Percentiles rank a stretch among this genome's conserved stretches.
phyloP scores from a whole-genome alignment of 371 early-diverging fungal genomes.

The Mortierella sp. region DNA sequence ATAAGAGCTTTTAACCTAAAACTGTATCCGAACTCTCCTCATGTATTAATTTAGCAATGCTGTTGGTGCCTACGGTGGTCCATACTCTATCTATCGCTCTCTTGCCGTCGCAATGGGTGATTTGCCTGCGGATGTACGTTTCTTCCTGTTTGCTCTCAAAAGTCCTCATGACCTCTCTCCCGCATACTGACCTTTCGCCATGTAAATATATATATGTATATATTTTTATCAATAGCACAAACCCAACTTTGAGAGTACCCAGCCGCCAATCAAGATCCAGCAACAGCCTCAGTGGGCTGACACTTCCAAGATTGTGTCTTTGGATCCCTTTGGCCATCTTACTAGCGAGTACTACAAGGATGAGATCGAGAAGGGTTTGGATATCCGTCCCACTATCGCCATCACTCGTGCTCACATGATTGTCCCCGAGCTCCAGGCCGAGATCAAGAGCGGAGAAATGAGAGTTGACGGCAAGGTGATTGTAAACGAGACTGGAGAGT shows the following conservation, averaged over 20 bases:
- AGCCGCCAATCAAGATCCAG: slow-evolving; percentile 87
- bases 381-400: slow-evolving; percentile 95
- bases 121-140: slow-evolving; percentile 70
- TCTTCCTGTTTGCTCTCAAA: background rate
- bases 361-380: slow-evolving; percentile 80
- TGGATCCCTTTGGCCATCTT: slow-evolving; percentile 95
- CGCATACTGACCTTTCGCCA: background rate
- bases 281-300: slow-evolving; percentile 91
- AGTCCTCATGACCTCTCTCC: background rate
- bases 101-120: slow-evolving; percentile 95
- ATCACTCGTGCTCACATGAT: slow-evolving; percentile 96
- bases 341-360: slow-evolving; percentile 72
- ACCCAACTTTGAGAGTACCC: slow-evolving; percentile 91
- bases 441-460: slow-evolving; percentile 74
- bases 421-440: slow-evolving; percentile 90
- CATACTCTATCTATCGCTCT: slow-evolving; percentile 95
- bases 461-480: slow-evolving; percentile 88
- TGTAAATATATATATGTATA: too few relatives aligned
- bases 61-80: slow-evolving; percentile 96
- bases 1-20: background rate
- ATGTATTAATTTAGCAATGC: slow-evolving; percentile 78
- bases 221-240: slow-evolving; percentile 70
- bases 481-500: slow-evolving; percentile 81
- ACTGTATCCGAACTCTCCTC: slow-evolving; percentile 1
- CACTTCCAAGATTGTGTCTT: slow-evolving; percentile 91